These are phyloP conservation scores for Castanopsis chinensis DNA, from an alignment of 306 rosid species.

Conservation along the genomic window DNA sequence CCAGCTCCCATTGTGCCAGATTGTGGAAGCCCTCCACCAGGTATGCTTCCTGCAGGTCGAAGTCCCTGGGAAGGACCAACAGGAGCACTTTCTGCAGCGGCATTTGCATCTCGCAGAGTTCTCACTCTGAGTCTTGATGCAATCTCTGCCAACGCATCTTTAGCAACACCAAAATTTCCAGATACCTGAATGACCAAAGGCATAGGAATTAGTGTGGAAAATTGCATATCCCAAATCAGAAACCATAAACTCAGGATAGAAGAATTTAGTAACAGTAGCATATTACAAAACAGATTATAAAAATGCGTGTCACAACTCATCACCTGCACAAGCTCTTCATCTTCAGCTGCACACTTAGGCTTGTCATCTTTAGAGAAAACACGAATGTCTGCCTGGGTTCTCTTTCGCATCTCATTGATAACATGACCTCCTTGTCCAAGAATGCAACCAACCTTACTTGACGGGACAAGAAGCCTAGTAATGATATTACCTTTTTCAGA, in stretches of 20 bases:
- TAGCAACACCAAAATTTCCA: constrained; percentile 27
- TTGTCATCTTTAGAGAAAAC: constrained; percentile 33
- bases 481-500: constrained; percentile 26
- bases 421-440: constrained; percentile 46
- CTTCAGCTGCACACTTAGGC: constrained; percentile 37
- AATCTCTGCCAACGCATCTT: constrained; percentile 41
- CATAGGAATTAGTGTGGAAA: neutral
- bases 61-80: constrained; percentile 13
- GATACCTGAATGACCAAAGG: constrained; percentile 24
- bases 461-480: constrained; percentile 37
- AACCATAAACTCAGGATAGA: too few species aligned
- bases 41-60: constrained; percentile 20
- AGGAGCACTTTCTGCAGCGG: constrained; percentile 28
- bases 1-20: constrained; percentile 25
- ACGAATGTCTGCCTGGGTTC: constrained; percentile 36
- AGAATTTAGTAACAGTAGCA: neutral
- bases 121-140: constrained; percentile 40
- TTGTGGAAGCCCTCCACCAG: constrained; percentile 18
- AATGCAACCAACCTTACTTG: constrained; percentile 39
- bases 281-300: neutral
- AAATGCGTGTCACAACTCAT: constrained; percentile 4
- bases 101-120: constrained; percentile 33
- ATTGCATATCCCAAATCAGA: neutral
- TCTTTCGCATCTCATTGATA: constrained; percentile 37
- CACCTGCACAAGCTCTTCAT: constrained; percentile 40